A percentile compares a stretch with the other conserved stretches of the same genome.
These are phyloP conservation scores for Telfairia occidentalis DNA, from an alignment of 331 rosid genomes.

Conservation along the genomic window DNA sequence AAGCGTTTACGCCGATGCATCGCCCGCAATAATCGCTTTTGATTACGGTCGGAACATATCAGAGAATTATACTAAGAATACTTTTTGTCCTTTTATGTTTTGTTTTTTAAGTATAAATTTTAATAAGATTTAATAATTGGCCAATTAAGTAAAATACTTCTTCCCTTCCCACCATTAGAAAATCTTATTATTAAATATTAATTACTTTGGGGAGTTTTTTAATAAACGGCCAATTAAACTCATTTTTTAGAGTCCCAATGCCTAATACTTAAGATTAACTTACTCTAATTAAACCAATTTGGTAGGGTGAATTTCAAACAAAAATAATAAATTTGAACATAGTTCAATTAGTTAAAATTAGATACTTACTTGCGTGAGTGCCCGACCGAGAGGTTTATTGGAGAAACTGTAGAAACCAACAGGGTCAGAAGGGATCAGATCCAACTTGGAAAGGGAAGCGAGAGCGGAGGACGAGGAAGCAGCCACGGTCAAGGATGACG, in stretches of 20 bases:
- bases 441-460: constrained; percentile 14
- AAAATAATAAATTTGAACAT: too few species aligned
- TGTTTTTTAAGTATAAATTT: background rate
- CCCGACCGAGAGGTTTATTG: constrained; percentile 23
- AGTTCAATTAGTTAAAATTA: background rate
- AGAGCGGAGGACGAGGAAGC: background rate
- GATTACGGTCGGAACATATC: background rate
- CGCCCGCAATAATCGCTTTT: background rate
- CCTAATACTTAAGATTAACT: too few species aligned
- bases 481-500: background rate
- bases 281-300: too few species aligned
- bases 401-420: constrained; percentile 14
- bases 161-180: background rate
- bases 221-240: background rate
- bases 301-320: too few species aligned
- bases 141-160: background rate
- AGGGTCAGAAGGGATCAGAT: constrained; percentile 16
- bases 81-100: background rate
- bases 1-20: background rate
- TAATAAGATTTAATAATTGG: background rate
- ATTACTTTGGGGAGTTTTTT: background rate
- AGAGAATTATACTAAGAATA: background rate
- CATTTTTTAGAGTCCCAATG: background rate
- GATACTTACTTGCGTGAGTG: constrained; percentile 24
- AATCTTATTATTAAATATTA: background rate